phyloP scores from a whole-genome alignment of 2,329 filamentous ascomycete species.

The Hypoxylon sp. region DNA sequence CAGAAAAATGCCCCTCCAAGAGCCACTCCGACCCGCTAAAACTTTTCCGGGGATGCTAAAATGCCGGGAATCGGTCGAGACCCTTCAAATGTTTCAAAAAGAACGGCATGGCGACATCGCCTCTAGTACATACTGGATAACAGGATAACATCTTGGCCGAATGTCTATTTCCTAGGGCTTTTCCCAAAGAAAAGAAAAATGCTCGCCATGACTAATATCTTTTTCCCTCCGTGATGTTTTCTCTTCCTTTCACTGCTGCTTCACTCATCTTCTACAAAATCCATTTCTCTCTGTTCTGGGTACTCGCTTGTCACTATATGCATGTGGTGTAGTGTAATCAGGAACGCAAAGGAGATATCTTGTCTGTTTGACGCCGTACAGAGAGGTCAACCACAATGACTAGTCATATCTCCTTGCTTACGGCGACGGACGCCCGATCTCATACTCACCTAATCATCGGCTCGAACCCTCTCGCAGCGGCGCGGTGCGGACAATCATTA shows the following conservation, averaged over 20 bases:
- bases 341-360: not conserved
- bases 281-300: not conserved
- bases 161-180: slow-evolving; percentile 1
- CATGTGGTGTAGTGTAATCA: not conserved
- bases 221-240: slow-evolving; percentile 27
- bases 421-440: slow-evolving; percentile 76
- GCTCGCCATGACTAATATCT: slow-evolving; percentile 23
- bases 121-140: slow-evolving; percentile 21
- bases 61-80: slow-evolving; percentile 41
- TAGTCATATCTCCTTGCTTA: slow-evolving; percentile 71
- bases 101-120: slow-evolving; percentile 39
- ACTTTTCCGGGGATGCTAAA: slow-evolving; percentile 34
- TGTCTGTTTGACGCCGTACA: not conserved
- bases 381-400: slow-evolving; percentile 36
- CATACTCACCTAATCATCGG: slow-evolving; percentile 90
- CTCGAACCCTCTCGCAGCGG: slow-evolving; percentile 86
- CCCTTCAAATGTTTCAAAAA: slow-evolving; percentile 9
- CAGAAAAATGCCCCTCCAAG: slow-evolving; percentile 35
- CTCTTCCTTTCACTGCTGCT: slow-evolving; percentile 8
- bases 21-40: slow-evolving; percentile 34
- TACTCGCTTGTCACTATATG: too few relatives aligned
- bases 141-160: slow-evolving; percentile 23
- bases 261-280: not conserved
- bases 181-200: not conserved
- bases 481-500: slow-evolving; percentile 84